Percentiles rank a stretch among this genome's conserved stretches.
Evolutionary conservation across 176 grass and related monocot genomes (phyloP).

Genomic region (Alloteropsis semialata): DNA sequence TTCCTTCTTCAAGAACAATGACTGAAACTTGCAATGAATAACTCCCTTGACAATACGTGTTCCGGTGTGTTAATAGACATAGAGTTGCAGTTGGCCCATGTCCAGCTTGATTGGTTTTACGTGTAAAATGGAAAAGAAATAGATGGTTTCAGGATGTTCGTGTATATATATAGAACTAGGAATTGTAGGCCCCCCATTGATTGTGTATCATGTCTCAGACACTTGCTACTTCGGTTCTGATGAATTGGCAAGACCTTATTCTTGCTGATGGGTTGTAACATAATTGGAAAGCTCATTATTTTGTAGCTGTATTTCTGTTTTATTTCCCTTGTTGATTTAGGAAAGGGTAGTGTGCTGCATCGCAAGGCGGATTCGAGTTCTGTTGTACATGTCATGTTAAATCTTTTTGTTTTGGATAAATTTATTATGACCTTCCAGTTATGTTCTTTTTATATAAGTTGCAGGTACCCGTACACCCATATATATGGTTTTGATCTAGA

Average conservation of each 20-base stretch:
- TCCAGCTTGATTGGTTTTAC: constrained; percentile 49
- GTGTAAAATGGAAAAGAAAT: constrained; percentile 48
- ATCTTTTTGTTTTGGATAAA: background rate
- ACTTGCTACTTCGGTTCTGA: background rate
- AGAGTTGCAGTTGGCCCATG: constrained; percentile 17
- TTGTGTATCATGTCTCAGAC: constrained; percentile 28
- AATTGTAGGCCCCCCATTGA: constrained; percentile 24
- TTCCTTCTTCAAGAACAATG: constrained; percentile 84
- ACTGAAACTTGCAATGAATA: constrained; percentile 25
- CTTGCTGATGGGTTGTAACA: constrained; percentile 10
- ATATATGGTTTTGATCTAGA: background rate
- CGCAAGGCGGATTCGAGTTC: background rate
- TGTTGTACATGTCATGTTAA: background rate
- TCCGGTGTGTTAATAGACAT: constrained; percentile 34
- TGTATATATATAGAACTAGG: constrained; percentile 53
- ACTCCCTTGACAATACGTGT: constrained; percentile 28
- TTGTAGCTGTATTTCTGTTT: background rate
- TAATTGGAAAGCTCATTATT: background rate
- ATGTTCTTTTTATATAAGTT: background rate
- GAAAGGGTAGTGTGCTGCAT: background rate
- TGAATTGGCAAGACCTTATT: constrained; percentile 24
- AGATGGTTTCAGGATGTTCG: constrained; percentile 28
- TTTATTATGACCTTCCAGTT: background rate
- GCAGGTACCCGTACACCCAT: too few species aligned
- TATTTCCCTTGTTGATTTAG: too few species aligned